These are phyloP conservation scores for Medicago ruthenica DNA, from an alignment of 306 rosid species.

Conservation along the genomic window DNA sequence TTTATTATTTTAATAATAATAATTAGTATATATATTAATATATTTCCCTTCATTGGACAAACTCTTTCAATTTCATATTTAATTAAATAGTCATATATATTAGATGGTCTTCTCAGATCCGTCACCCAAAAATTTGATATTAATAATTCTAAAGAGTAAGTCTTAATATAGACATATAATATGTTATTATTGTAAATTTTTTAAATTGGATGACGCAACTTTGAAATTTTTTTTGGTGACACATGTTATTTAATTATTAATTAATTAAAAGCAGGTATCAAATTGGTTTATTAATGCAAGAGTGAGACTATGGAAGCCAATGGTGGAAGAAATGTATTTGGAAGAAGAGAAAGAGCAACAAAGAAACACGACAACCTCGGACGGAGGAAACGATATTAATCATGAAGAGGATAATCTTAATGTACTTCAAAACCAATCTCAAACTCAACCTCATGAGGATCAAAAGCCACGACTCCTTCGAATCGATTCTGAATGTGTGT, in stretches of 20 bases:
- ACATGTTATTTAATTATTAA: neutral
- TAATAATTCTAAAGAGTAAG: conserved; percentile 1
- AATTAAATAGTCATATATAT: neutral
- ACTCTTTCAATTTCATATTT: neutral
- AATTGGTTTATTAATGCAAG: conserved; percentile 98
- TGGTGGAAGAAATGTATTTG: conserved; percentile 93
- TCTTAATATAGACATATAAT: neutral
- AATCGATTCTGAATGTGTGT: conserved; percentile 74
- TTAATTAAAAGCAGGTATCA: conserved; percentile 66
- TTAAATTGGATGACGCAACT: conserved; percentile 8
- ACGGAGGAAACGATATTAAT: conserved; percentile 44
- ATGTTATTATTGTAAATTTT: neutral
- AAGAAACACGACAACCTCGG: conserved; percentile 53
- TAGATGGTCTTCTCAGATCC: conserved; percentile 8
- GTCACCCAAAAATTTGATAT: neutral
- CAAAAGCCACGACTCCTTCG: conserved; percentile 69
- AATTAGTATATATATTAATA: neutral
- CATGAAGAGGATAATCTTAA: conserved; percentile 37
- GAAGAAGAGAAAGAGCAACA: conserved; percentile 70
- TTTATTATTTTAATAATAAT: neutral
- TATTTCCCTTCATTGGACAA: neutral
- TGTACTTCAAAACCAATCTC: conserved; percentile 26
- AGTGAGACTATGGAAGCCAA: conserved; percentile 98
- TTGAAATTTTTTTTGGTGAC: neutral
- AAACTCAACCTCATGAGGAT: conserved; percentile 46